Percentiles rank a stretch among this genome's conserved stretches.
Conservation (phyloP, 2,329 filamentous ascomycete genomes). For the Fusarium nelsonii region DNA sequence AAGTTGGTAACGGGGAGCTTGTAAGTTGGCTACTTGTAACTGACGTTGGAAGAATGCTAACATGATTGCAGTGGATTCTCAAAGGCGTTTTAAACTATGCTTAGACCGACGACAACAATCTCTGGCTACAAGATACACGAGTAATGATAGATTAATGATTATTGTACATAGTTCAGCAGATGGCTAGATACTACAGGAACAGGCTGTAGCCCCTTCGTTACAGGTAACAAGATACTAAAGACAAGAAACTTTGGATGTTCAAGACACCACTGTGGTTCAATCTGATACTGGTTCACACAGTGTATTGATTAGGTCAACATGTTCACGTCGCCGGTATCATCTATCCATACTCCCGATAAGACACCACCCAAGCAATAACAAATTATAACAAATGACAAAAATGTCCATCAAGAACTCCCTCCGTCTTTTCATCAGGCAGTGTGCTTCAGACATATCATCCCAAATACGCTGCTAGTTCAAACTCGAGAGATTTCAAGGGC, state of each 20-base stretch:
- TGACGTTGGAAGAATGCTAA: conserved; percentile 2
- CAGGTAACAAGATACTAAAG: neutral
- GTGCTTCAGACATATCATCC: conserved; percentile 3
- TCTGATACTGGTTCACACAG: conserved; percentile 25
- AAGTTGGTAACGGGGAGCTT: conserved; percentile 89
- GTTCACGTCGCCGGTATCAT: conserved; percentile 47
- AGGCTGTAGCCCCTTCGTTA: neutral
- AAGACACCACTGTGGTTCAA: neutral
- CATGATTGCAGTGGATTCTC: conserved; percentile 71
- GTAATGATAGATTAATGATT: conserved; percentile 35
- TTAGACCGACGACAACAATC: conserved; percentile 9
- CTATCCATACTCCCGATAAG: conserved; percentile 41
- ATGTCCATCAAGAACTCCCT: conserved; percentile 22
- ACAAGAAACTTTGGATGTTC: neutral
- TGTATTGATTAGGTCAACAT: conserved; percentile 38
- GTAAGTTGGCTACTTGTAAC: conserved; percentile 52
- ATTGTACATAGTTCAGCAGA: neutral
- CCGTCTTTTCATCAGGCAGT: conserved; percentile 12
- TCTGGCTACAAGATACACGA: conserved; percentile 17
- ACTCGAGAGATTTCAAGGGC: conserved; percentile 7
- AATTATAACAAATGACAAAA: conserved; percentile 15
- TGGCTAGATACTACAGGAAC: neutral
- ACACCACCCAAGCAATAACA: conserved; percentile 21
- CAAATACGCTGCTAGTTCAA: conserved; percentile 16
- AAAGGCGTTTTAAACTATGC: conserved; percentile 64